Evolutionary conservation across 768 basidiomycete genomes (phyloP), one percentile per base, ranked within the genome.

Genomic region (Peribolospora baueri): DNA sequence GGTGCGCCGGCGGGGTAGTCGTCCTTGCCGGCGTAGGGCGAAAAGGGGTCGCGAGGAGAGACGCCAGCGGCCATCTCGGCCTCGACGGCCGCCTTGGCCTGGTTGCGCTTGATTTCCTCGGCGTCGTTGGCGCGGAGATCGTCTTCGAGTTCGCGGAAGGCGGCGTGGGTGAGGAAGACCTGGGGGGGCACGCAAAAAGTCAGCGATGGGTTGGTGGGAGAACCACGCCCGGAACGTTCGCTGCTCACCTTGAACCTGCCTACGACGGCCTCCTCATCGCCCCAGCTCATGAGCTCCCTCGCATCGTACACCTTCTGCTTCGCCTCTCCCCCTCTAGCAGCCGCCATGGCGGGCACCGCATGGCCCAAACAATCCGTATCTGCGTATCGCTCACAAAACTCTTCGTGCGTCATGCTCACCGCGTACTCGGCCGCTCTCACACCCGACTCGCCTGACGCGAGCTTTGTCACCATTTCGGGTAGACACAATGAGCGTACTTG

Each of bases 141-240:
- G 63, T 98, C 85, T 65, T 97, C 91, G 13, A 97, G 76, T 2
- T 73, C 70, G 58, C 86, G 84, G 75, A 97, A 95, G 0, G 84
- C 82, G 0, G 63, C 59, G 62, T 90, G 87, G 0, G 81, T 82
- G 3, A 98, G 68, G 74, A 85, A 97, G 48, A 90, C 80, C 88
- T 93, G 60, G 0, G 51, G 49, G 53, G 48, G 42, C 39, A 61
- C 46, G 46, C 13, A 37, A 7, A 42, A n/a, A 25, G 50, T 40
- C 40, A 10, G 25, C 25, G 5, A 14, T 48, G 2, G 51, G 3
- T 42, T 41, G 7, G 42, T 14, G 37, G 14, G 53, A 36, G 10
- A 42, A 14, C 25, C 25, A 25, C 25, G 25, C 25, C 25, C 25
- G 25, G 5, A 7, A 50, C 42, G 48, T 3, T 11, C 8, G 7